Base-by-base conservation (phyloP, 805 yeast species). In the Pichia kluyveri region DNA sequence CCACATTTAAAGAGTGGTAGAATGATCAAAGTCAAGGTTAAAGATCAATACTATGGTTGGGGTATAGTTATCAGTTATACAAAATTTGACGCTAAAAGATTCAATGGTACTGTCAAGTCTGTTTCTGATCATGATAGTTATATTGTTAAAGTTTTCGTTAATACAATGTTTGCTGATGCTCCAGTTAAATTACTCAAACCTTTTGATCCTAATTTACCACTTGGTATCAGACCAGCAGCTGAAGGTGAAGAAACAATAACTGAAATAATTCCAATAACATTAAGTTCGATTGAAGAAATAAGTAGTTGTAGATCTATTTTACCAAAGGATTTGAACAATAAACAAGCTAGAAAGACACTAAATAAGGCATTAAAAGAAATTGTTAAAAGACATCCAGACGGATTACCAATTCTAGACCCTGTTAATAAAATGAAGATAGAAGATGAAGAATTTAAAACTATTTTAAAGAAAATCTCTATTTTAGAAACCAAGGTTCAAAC, bases 1-100 rank as follows among this genome's bases (percentile, higher is more conserved):
- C 85, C 86, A 28, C 95, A 86, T 62, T 69, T 93, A 58, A 95
- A 89, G 63, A 81, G 86, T 15, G 99, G 99, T 31, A 78, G 99
- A 65, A 75, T 93, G 49, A 67, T 90, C 34, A 79, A 81, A 56
- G 78, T 90, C 12, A 73, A 73, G 47, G 72, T 90, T 44, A 76
- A 75, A 17, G 70, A 69, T 8, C 66, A 75, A 42, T 85, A 88
- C 51, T 95, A 89, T 62, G 97, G 96, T n/a, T 93, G 99, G 99
- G 96, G 91, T 49, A 84, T 86, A 61, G 93, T 90, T 12, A 80
- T 86, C 11, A 79, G 80, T 42, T 86, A 82, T 56, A 72, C 77
- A 40, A 90, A 88, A 65, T 53, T 48, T 43, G 52, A 53, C 12
- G 53, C 51, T 34, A 54, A 49, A 40, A 76, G 98, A 62, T 54